Conservation (phyloP, 192 early-diverging fungal genomes). For the Pilaira anomala region DNA sequence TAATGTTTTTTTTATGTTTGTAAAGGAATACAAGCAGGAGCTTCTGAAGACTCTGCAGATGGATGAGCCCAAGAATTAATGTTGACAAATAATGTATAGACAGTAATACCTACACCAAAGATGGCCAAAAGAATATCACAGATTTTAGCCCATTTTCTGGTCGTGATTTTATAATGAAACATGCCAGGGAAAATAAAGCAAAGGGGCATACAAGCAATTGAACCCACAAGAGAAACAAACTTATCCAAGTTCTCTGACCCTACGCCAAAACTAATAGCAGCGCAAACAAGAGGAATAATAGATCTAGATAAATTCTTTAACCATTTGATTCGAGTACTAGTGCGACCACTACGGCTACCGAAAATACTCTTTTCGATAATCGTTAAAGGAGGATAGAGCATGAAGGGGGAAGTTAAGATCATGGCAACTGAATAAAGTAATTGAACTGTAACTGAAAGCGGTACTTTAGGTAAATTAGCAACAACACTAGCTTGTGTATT, state of each 20-base stretch:
- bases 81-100: conserved; percentile 81
- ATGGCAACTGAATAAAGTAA: conserved; percentile 83
- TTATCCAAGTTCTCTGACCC: conserved; percentile 69
- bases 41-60: not conserved
- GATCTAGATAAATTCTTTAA: conserved; percentile 66
- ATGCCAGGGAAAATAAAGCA: conserved; percentile 82
- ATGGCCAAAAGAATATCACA: conserved; percentile 58
- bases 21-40: not conserved
- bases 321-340: conserved; percentile 57
- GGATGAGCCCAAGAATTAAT: conserved; percentile 40
- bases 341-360: conserved; percentile 40
- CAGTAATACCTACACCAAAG: conserved; percentile 60
- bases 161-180: conserved; percentile 69
- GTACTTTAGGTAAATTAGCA: conserved; percentile 63
- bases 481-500: conserved; percentile 76
- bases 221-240: conserved; percentile 83
- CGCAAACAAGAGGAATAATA: conserved; percentile 57
- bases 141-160: conserved; percentile 37
- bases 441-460: conserved; percentile 60
- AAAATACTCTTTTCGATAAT: conserved; percentile 75
- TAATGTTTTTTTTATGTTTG: too few species aligned
- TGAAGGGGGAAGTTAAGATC: conserved; percentile 60
- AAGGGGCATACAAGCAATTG: conserved; percentile 65
- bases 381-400: conserved; percentile 76
- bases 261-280: conserved; percentile 62